Percentiles rank a stretch among this genome's conserved stretches.
Evolutionary conservation across 139 green algal species (phyloP).

Genomic region (Tetradesmus lagerheimii): DNA sequence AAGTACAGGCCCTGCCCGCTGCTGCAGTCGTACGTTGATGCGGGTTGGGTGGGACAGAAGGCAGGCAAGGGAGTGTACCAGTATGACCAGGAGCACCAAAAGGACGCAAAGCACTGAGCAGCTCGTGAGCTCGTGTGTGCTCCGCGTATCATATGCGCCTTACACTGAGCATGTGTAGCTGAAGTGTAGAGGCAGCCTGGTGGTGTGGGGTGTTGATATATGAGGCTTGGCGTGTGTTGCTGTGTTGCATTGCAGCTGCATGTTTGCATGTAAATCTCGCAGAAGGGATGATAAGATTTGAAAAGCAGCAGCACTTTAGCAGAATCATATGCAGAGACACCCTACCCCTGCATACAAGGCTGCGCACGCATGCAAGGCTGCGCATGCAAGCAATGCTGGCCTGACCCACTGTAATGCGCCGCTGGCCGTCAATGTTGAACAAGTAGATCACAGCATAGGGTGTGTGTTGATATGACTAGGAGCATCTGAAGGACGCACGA

Average conservation of each 20-base stretch:
- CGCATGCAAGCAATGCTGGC: too few species aligned
- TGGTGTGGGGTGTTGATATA: not conserved
- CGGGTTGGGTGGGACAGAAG: slow-evolving; percentile 90
- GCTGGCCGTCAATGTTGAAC: too few species aligned
- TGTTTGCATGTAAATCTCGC: too few species aligned
- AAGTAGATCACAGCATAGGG: slow-evolving; percentile 42
- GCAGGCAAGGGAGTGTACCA: slow-evolving; percentile 53
- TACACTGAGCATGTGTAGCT: too few species aligned
- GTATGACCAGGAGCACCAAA: slow-evolving; percentile 48
- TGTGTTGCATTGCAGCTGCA: too few species aligned
- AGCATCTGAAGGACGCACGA: slow-evolving; percentile 44
- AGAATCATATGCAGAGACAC: too few species aligned
- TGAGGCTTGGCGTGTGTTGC: not conserved
- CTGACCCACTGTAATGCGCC: too few species aligned
- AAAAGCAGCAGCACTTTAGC: too few species aligned
- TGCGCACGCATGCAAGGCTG: too few species aligned
- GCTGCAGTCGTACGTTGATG: slow-evolving; percentile 93
- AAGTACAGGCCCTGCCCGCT: slow-evolving; percentile 95
- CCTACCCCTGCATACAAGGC: too few species aligned
- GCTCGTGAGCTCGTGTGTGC: not conserved
- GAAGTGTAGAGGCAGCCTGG: not conserved
- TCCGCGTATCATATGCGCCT: too few species aligned
- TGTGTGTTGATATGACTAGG: slow-evolving; percentile 44
- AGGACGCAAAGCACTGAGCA: slow-evolving; percentile 46
- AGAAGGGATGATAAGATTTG: too few species aligned